These are phyloP conservation scores for Debaryomyces nepalensis DNA, from an alignment of 1,139 yeast genomes.

Conservation along the genomic window DNA sequence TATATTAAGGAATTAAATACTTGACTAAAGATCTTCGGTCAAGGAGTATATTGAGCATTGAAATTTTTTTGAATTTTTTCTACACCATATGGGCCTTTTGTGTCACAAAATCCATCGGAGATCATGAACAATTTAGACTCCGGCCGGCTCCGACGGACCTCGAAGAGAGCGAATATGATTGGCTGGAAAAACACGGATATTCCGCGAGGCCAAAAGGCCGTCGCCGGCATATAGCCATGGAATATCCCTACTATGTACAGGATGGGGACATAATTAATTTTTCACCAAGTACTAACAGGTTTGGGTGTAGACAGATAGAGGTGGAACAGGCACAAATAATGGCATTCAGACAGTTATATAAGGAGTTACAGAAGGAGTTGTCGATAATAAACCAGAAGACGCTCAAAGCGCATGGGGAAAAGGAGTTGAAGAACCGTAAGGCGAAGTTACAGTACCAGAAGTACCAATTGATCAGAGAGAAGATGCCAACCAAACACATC, in stretches of 20 bases:
- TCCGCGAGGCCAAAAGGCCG: background rate
- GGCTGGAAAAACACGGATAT: constrained; percentile 1
- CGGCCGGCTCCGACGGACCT: constrained; percentile 13
- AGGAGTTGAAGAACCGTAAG: constrained; percentile 52
- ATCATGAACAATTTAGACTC: constrained; percentile 4
- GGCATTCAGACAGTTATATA: constrained; percentile 18
- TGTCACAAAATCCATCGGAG: constrained; percentile 10
- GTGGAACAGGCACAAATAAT: constrained; percentile 2
- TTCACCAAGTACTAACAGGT: background rate
- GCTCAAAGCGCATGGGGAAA: constrained; percentile 46
- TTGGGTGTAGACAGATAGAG: background rate
- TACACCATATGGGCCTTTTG: constrained; percentile 4
- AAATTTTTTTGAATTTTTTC: constrained; percentile 11
- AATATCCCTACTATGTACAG: constrained; percentile 4
- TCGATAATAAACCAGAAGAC: constrained; percentile 48
- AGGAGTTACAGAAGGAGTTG: constrained; percentile 46
- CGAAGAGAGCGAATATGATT: background rate
- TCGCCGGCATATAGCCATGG: background rate
- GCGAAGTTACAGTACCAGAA: constrained; percentile 60
- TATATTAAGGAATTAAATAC: constrained; percentile 4
- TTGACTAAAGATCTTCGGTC: constrained; percentile 5
- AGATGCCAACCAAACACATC: constrained; percentile 42
- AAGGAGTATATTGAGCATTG: constrained; percentile 4
- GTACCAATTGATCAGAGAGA: constrained; percentile 50
- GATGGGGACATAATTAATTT: constrained; percentile 5